Conservation (phyloP, 257 asterid species). For the Plantago elongata region DNA sequence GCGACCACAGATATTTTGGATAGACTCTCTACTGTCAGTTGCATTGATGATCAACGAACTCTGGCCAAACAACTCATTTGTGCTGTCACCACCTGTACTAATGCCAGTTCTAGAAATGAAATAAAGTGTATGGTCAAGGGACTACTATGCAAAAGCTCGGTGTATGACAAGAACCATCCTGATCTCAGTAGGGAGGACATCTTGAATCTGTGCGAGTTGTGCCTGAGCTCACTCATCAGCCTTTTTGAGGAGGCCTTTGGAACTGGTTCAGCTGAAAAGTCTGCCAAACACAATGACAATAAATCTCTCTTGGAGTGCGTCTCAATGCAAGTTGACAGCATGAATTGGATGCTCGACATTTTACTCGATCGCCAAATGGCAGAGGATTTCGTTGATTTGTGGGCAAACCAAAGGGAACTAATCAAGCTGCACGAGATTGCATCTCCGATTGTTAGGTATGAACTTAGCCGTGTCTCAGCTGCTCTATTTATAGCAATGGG, state of each 20-base stretch:
- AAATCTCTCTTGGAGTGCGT: slow-evolving; percentile 64
- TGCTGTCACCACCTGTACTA: slow-evolving; percentile 52
- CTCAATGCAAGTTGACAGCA: slow-evolving; percentile 75
- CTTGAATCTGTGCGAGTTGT: slow-evolving; percentile 46
- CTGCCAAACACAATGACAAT: slow-evolving; percentile 29
- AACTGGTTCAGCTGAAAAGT: slow-evolving; percentile 21
- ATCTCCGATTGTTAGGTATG: slow-evolving; percentile 82
- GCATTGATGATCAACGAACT: slow-evolving; percentile 42
- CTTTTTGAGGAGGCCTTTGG: slow-evolving; percentile 65
- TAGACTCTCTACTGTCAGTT: slow-evolving; percentile 43
- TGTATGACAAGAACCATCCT: slow-evolving; percentile 47
- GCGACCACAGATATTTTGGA: slow-evolving; percentile 50
- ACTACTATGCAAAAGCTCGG: slow-evolving; percentile 62
- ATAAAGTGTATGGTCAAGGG: slow-evolving; percentile 76
- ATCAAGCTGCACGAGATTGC: slow-evolving; percentile 44
- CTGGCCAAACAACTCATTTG: slow-evolving; percentile 66
- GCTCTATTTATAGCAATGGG: slow-evolving; percentile 72
- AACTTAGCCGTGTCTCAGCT: slow-evolving; percentile 84
- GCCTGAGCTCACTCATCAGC: slow-evolving; percentile 47
- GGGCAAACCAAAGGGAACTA: slow-evolving; percentile 62
- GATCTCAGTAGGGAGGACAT: slow-evolving; percentile 61
- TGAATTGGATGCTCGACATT: slow-evolving; percentile 81
- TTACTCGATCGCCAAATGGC: slow-evolving; percentile 77
- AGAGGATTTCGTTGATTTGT: slow-evolving; percentile 61
- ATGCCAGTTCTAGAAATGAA: slow-evolving; percentile 66